phyloP scores from a whole-genome alignment of 2,329 filamentous ascomycete species.

The Ophiostoma sp. region DNA sequence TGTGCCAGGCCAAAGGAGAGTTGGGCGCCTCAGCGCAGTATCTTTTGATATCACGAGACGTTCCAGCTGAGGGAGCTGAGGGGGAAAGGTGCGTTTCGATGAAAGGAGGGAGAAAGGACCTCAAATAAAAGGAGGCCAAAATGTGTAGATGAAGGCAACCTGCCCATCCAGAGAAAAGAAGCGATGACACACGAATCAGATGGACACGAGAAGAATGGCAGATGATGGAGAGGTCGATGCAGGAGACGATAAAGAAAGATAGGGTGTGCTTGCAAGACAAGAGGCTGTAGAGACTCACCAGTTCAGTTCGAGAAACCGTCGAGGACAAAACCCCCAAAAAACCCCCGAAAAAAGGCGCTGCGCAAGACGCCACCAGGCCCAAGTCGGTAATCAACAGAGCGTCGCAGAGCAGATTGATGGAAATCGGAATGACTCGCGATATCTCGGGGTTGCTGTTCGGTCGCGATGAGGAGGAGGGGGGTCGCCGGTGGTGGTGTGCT shows the following conservation, averaged over 20 bases:
- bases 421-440: background rate
- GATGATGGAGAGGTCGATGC: background rate
- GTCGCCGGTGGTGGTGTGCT: constrained; percentile 22
- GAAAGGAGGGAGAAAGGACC: no score
- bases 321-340: no score
- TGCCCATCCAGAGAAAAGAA: background rate
- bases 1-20: background rate
- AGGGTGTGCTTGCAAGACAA: background rate
- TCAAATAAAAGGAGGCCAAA: background rate
- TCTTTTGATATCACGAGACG: background rate
- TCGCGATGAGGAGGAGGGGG: background rate
- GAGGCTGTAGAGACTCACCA: constrained; percentile 7
- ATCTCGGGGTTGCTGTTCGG: background rate
- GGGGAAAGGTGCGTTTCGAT: background rate
- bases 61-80: background rate
- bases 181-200: background rate
- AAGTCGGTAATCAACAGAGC: constrained; percentile 15
- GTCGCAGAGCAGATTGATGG: no score
- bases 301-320: background rate
- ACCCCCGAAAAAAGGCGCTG: constrained; percentile 22
- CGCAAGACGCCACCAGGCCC: constrained; percentile 6
- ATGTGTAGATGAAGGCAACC: background rate
- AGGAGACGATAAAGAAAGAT: background rate
- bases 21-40: background rate
- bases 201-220: background rate